These are phyloP conservation scores for Hemileia vastatrix DNA, from an alignment of 1,284 basidiomycete species.

Conservation along the genomic window DNA sequence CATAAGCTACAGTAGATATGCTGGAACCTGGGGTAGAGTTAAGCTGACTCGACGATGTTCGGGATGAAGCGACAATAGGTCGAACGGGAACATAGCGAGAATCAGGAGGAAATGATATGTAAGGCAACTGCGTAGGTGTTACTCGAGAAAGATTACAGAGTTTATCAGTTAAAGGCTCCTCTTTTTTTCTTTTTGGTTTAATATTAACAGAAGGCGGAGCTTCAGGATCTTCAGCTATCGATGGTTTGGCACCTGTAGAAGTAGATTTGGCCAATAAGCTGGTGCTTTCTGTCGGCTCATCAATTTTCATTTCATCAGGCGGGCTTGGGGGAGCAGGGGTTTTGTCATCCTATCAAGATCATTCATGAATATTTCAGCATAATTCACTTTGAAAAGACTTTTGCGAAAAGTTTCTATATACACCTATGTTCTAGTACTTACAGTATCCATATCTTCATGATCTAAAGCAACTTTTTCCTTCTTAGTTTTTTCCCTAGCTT, in stretches of 20 bases:
- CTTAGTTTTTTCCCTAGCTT: slow-evolving; percentile 73
- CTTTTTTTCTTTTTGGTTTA: slow-evolving; percentile 51
- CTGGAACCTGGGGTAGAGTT: not conserved
- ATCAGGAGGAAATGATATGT: slow-evolving; percentile 69
- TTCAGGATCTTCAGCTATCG: slow-evolving; percentile 14
- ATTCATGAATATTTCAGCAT: too few relatives aligned
- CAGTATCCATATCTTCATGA: slow-evolving; percentile 61
- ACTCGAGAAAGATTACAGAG: slow-evolving; percentile 85
- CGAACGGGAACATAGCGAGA: slow-evolving; percentile 83
- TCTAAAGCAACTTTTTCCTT: slow-evolving; percentile 64
- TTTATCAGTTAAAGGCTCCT: slow-evolving; percentile 64
- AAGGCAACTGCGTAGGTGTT: slow-evolving; percentile 74
- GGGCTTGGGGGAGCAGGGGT: not conserved
- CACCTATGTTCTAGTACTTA: slow-evolving; percentile 46
- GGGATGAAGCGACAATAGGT: slow-evolving; percentile 54
- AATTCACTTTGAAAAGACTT: too few relatives aligned
- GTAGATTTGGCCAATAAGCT: slow-evolving; percentile 40
- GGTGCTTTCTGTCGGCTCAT: slow-evolving; percentile 15
- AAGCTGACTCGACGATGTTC: slow-evolving; percentile 1
- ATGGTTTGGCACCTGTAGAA: slow-evolving; percentile 36
- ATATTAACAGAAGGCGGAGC: slow-evolving; percentile 6
- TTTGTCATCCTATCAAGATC: too few relatives aligned
- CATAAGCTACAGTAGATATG: slow-evolving; percentile 9
- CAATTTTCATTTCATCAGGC: slow-evolving; percentile 23
- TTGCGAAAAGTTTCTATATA: too few relatives aligned